A percentile compares a stretch with the other conserved stretches of the same genome.
Evolutionary conservation across 2,329 filamentous ascomycete genomes (phyloP).

Genomic region (Fusarium humuli): DNA sequence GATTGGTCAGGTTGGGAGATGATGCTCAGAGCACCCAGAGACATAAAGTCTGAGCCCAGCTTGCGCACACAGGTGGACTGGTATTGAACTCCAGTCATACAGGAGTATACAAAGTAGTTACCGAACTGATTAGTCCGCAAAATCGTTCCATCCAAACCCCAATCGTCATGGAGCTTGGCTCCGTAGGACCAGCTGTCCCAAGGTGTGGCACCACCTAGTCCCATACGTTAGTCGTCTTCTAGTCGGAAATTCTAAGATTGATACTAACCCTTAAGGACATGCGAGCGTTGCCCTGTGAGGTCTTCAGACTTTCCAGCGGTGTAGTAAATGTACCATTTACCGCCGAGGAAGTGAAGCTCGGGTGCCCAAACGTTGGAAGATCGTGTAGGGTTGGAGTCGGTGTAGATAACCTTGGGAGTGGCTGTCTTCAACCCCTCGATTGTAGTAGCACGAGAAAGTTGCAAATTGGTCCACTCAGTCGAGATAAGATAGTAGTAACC

Average conservation of each 20-base stretch:
- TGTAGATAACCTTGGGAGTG: constrained; percentile 63
- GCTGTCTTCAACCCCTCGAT: constrained; percentile 67
- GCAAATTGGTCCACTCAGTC: constrained; percentile 66
- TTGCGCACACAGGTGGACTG: constrained; percentile 56
- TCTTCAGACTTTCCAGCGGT: constrained; percentile 59
- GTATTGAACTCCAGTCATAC: constrained; percentile 56
- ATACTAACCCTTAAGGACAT: constrained; percentile 62
- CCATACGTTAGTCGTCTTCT: fast-evolving
- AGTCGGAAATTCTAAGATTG: neutral
- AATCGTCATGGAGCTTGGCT: constrained; percentile 59
- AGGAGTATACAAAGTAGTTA: constrained; percentile 68
- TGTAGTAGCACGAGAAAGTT: constrained; percentile 65
- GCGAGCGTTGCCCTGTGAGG: constrained; percentile 61
- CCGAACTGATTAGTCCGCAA: constrained; percentile 59
- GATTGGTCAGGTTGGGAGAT: constrained; percentile 62
- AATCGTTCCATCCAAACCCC: constrained; percentile 66
- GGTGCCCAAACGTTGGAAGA: constrained; percentile 70
- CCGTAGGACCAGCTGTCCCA: constrained; percentile 64
- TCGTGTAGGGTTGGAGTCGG: constrained; percentile 57
- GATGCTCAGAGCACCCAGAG: constrained; percentile 57
- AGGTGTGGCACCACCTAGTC: constrained; percentile 60
- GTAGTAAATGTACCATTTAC: constrained; percentile 67
- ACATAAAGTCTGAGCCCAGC: constrained; percentile 54
- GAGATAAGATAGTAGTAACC: constrained; percentile 69
- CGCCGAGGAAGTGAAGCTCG: constrained; percentile 64